Conservation (phyloP, 331 rosid species). For the Phaseolus coccineus region DNA sequence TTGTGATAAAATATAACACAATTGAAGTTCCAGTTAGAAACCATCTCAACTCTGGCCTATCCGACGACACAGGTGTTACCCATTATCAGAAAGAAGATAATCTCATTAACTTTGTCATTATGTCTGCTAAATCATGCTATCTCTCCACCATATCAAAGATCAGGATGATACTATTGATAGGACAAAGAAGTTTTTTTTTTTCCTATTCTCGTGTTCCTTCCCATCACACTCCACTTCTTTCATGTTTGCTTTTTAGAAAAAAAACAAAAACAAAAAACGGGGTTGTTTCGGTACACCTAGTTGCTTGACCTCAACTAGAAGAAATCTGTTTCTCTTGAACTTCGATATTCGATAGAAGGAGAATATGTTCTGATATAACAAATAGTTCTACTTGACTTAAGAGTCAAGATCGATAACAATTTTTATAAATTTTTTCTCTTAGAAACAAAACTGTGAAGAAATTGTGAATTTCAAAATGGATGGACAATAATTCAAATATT, state of each 20-base stretch:
- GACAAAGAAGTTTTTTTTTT: background rate
- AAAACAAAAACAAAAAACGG: no score
- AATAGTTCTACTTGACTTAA: no score
- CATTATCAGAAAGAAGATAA: background rate
- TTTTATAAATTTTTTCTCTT: no score
- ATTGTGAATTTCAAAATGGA: no score
- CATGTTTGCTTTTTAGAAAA: background rate
- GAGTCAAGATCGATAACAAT: no score
- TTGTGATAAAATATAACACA: slow-evolving; percentile 29
- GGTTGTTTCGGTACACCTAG: no score
- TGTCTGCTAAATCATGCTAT: background rate
- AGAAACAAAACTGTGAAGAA: no score
- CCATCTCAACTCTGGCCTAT: slow-evolving; percentile 20
- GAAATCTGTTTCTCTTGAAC: no score
- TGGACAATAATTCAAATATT: no score
- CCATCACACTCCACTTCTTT: background rate
- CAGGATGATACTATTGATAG: background rate
- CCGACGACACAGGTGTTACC: background rate
- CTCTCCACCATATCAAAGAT: background rate
- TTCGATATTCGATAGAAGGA: no score
- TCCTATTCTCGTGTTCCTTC: background rate
- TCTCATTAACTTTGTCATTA: background rate
- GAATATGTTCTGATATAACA: no score
- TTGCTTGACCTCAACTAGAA: no score
- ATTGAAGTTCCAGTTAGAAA: background rate